Base-by-base conservation (phyloP, 768 basidiomycete species). In the Lactarius indigo region DNA sequence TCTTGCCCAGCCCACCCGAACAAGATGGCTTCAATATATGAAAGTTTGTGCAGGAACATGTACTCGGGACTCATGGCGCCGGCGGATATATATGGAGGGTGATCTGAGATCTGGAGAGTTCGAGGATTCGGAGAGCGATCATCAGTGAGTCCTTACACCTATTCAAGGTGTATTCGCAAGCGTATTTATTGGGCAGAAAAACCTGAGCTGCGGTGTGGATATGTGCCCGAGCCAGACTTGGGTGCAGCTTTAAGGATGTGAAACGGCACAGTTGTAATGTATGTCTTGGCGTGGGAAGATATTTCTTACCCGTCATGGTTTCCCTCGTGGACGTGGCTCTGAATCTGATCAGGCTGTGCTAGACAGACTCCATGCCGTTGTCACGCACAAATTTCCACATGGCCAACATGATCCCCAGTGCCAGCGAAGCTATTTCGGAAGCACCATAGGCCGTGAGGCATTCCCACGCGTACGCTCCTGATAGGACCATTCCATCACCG, bases 11-110 rank as follows among this genome's bases (percentile, higher is more conserved):
- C 50, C 56, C 60, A 50, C 63, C 37, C 28, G 70, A 82, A 54
- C 85, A 92, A 41, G 76, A 78, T 10, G 82, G 82, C 3, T 94
- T 95, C 74, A 75, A 88, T 75, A 81, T 89, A 47, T 83, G 92
- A 60, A 78, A 77, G 39, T 94, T 96, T 72, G 78, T 82, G 60
- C 74, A 75, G 55, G 72, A 80, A 68, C 84, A 88, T 78, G 81
- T 79, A 39, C 73, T 91, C 59, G 80, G 86, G 72, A 80, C 58
- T 28, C 74, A 75, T 39, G 89, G 91, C 41, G 90, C 89, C 23
- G 94, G 90, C 9, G 86, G 81, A 5, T 88, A 90, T 75, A 91
- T 95, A 88, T 96, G 87, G 86, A 82, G 92, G 73, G 85, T 9
- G 44, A 3, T 3, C 50, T 95, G 92, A 91, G 44, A 47, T 71